These are phyloP conservation scores for Diaporthe australafricana DNA, from an alignment of 2,329 filamentous ascomycete genomes.

Conservation along the genomic window DNA sequence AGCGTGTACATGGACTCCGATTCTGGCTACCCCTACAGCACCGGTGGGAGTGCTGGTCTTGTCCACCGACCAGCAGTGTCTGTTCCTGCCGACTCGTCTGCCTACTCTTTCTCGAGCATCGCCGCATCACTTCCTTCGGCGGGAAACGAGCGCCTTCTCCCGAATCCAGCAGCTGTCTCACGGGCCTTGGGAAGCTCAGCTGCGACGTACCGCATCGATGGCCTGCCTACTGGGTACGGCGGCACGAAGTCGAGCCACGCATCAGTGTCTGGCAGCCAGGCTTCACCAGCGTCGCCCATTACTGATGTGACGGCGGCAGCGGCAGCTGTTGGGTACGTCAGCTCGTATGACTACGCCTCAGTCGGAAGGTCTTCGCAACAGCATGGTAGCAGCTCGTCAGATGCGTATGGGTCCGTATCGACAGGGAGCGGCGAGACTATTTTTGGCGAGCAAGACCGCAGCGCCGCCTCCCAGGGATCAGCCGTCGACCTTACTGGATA, in stretches of 20 bases:
- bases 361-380: slow-evolving; percentile 38
- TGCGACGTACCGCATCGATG: slow-evolving; percentile 45
- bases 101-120: slow-evolving; percentile 55
- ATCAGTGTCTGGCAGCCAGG: slow-evolving; percentile 37
- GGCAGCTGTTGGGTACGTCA: slow-evolving; percentile 29
- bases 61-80: slow-evolving; percentile 49
- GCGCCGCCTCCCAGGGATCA: slow-evolving; percentile 42
- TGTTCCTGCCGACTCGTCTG: slow-evolving; percentile 46
- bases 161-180: slow-evolving; percentile 46
- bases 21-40: slow-evolving; percentile 47
- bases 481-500: slow-evolving; percentile 43
- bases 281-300: slow-evolving; percentile 40
- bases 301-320: slow-evolving; percentile 43
- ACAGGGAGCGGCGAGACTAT: slow-evolving; percentile 39
- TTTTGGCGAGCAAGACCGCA: slow-evolving; percentile 44
- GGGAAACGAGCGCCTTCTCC: slow-evolving; percentile 47
- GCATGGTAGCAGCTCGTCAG: slow-evolving; percentile 33
- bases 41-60: slow-evolving; percentile 41
- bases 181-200: slow-evolving; percentile 46
- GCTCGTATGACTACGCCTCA: slow-evolving; percentile 36
- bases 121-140: slow-evolving; percentile 53
- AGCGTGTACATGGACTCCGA: slow-evolving; percentile 52
- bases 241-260: slow-evolving; percentile 40
- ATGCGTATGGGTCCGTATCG: slow-evolving; percentile 30
- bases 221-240: slow-evolving; percentile 36